Percentiles rank a stretch among this genome's conserved stretches.
These are phyloP conservation scores for Lablab purpureus DNA, from an alignment of 306 rosid genomes.

Conservation along the genomic window DNA sequence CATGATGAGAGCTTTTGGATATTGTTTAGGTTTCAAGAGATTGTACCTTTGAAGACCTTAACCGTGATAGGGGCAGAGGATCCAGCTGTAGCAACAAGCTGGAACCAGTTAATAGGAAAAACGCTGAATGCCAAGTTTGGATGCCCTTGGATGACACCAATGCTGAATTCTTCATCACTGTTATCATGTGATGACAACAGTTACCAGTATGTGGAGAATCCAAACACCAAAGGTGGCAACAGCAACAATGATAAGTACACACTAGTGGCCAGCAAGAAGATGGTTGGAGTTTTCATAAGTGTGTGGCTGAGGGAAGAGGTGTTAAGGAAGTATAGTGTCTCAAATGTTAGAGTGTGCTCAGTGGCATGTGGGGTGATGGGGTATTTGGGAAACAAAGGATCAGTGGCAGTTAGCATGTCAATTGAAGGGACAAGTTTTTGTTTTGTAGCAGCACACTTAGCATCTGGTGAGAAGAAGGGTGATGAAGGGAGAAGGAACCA, in stretches of 20 bases:
- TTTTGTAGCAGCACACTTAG: constrained; percentile 84
- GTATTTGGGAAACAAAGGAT: constrained; percentile 92
- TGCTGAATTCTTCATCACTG: constrained; percentile 45
- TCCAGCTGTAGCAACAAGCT: constrained; percentile 71
- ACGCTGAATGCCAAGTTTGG: constrained; percentile 65
- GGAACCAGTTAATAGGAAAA: constrained; percentile 82
- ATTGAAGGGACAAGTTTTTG: constrained; percentile 97
- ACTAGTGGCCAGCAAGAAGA: constrained; percentile 84
- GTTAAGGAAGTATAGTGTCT: constrained; percentile 60
- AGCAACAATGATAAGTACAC: constrained; percentile 51
- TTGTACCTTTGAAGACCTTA: constrained; percentile 81
- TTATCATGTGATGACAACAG: constrained; percentile 41
- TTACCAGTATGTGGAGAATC: constrained; percentile 30
- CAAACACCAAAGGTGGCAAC: constrained; percentile 27
- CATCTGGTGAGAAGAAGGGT: constrained; percentile 91
- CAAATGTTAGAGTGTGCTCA: constrained; percentile 80
- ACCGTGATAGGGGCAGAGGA: constrained; percentile 91
- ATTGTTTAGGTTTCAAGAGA: constrained; percentile 81
- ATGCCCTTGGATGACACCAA: constrained; percentile 66
- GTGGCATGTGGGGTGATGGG: constrained; percentile 99
- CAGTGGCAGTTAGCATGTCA: constrained; percentile 83
- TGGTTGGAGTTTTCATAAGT: constrained; percentile 92
- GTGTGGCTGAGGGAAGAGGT: constrained; percentile 82
- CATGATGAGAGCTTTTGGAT: neutral
- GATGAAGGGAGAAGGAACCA: constrained; percentile 80